Evolutionary conservation across 2,329 filamentous ascomycete species (phyloP).

Genomic region (Arthrobotrys sinensis): DNA sequence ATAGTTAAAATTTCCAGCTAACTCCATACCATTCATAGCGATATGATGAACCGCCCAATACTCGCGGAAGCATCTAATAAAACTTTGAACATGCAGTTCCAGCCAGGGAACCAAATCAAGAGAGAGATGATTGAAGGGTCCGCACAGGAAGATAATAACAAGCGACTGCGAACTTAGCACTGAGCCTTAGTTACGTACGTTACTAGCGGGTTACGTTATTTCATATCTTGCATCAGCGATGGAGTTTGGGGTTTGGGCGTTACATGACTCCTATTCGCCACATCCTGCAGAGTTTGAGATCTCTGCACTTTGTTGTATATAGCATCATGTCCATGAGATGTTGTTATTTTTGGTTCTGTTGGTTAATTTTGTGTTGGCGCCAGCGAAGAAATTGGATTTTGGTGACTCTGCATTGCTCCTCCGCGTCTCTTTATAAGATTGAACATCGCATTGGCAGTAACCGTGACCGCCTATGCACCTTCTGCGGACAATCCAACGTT

Average conservation of each 20-base stretch:
- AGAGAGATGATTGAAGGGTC: constrained; percentile 29
- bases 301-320: neutral
- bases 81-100: constrained; percentile 36
- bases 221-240: constrained; percentile 2
- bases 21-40: constrained; percentile 9
- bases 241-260: constrained; percentile 24
- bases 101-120: constrained; percentile 25
- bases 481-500: constrained; percentile 1
- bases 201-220: neutral
- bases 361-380: constrained; percentile 24
- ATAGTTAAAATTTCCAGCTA: neutral
- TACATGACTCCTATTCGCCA: constrained; percentile 1
- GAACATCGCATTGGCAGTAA: neutral
- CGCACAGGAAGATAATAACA: constrained; percentile 37
- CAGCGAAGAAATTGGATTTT: constrained; percentile 19
- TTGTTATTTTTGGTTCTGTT: constrained; percentile 19
- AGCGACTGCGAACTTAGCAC: constrained; percentile 39
- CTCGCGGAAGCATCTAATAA: constrained; percentile 48
- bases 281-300: neutral
- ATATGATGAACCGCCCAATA: constrained; percentile 58
- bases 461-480: constrained; percentile 14
- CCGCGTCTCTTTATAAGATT: neutral
- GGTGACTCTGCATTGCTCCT: neutral
- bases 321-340: neutral
- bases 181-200: too few species aligned